A percentile compares a stretch with the other conserved stretches of the same genome.
Evolutionary conservation across 2,329 filamentous ascomycete species (phyloP).

Genomic region (Cladosporium colombiae): DNA sequence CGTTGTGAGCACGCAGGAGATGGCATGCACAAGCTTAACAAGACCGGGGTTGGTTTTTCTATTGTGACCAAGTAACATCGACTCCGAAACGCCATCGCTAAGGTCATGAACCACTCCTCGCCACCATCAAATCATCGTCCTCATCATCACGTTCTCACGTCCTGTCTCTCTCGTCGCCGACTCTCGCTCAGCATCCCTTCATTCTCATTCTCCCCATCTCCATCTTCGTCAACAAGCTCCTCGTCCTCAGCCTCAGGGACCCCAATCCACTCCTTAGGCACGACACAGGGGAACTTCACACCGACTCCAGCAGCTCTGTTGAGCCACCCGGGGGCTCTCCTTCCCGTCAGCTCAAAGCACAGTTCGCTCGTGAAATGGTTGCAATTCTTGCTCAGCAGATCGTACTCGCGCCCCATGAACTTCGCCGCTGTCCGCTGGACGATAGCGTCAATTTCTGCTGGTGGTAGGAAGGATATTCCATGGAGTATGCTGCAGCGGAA

Average conservation of each 20-base stretch:
- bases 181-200: constrained; percentile 21
- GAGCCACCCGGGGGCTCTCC: constrained; percentile 71
- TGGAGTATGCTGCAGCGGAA: constrained; percentile 75
- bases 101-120: neutral
- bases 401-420: constrained; percentile 76
- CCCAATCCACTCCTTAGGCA: constrained; percentile 65
- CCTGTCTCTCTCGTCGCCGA: constrained; percentile 6
- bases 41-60: neutral
- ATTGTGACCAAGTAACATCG: neutral
- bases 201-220: constrained; percentile 7
- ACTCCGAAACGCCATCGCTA: constrained; percentile 14
- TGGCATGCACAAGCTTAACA: neutral
- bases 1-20: neutral
- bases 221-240: constrained; percentile 56
- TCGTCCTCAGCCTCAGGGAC: constrained; percentile 19
- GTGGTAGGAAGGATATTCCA: constrained; percentile 71
- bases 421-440: constrained; percentile 65
- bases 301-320: constrained; percentile 85
- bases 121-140: neutral
- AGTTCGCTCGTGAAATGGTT: constrained; percentile 84
- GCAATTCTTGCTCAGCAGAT: constrained; percentile 80
- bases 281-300: constrained; percentile 76
- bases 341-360: constrained; percentile 70
- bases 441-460: constrained; percentile 69
- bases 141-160: constrained; percentile 15